phyloP scores from a whole-genome alignment of 495 filamentous ascomycete species.

The Cenococcum geophilum region DNA sequence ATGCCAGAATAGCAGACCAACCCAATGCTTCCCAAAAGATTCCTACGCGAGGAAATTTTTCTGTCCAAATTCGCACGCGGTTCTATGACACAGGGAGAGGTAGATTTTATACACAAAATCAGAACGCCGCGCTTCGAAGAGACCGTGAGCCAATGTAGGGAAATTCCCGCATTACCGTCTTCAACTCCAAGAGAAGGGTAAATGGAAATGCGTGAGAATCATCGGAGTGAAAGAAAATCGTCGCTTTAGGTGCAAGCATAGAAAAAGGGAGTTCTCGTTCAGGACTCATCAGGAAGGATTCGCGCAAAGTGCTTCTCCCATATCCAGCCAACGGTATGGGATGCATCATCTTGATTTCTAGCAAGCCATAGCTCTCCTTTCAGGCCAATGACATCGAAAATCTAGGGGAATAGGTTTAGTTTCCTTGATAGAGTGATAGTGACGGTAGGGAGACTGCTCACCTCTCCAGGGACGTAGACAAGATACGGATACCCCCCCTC shows the following conservation, averaged over 20 bases:
- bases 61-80: not conserved
- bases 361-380: slow-evolving; percentile 98
- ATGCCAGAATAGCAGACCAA: too few species aligned
- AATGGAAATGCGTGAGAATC: not conserved
- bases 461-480: slow-evolving; percentile 87
- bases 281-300: not conserved
- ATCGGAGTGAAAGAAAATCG: not conserved
- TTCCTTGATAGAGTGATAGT: not conserved
- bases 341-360: slow-evolving; percentile 86
- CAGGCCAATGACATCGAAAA: slow-evolving; percentile 66
- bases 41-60: not conserved
- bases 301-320: slow-evolving; percentile 93
- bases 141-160: not conserved
- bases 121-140: not conserved
- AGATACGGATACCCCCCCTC: slow-evolving; percentile 96
- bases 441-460: slow-evolving; percentile 33
- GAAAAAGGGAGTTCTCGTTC: not conserved
- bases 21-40: too few species aligned
- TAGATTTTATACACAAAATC: not conserved
- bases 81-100: not conserved
- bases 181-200: not conserved
- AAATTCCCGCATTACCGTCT: not conserved
- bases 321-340: slow-evolving; percentile 83
- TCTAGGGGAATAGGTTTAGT: slow-evolving; percentile 19
- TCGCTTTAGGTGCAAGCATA: not conserved